A percentile compares a stretch with the other conserved stretches of the same genome.
phyloP scores from a whole-genome alignment of 2,329 filamentous ascomycete genomes.

The Alternaria incomplexa region DNA sequence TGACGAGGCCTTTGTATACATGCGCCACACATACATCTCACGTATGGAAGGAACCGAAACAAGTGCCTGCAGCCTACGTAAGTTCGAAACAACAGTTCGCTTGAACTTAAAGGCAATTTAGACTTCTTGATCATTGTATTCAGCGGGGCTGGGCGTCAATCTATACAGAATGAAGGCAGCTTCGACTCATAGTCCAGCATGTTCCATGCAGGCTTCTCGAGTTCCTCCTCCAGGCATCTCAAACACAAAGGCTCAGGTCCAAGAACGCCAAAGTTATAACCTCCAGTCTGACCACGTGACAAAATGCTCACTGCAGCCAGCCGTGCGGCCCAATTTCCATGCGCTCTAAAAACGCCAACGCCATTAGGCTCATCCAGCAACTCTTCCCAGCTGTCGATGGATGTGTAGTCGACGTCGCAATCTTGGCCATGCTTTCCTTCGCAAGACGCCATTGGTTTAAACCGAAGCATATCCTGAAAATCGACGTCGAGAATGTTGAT shows the following conservation, averaged over 20 bases:
- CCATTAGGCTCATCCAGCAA: not conserved
- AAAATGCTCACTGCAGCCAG: not conserved
- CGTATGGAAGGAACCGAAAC: too few species aligned
- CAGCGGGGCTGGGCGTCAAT: too few species aligned
- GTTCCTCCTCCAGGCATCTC: not conserved
- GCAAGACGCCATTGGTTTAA: not conserved
- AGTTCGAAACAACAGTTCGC: too few species aligned
- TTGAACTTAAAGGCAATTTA: too few species aligned
- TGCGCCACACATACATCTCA: too few species aligned
- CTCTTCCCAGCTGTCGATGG: not conserved
- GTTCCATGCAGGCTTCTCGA: not conserved
- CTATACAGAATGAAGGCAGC: not conserved
- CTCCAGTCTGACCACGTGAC: not conserved
- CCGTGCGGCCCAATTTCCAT: not conserved
- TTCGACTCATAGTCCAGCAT: not conserved
- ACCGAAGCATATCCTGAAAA: not conserved
- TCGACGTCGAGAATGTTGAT: not conserved
- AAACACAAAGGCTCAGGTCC: not conserved
- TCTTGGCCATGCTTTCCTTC: not conserved
- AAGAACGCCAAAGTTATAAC: conserved; percentile 1
- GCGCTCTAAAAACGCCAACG: not conserved
- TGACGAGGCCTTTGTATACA: too few species aligned
- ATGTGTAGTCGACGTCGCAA: not conserved
- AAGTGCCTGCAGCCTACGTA: too few species aligned
- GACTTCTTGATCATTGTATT: too few species aligned